Evolutionary conservation across 1,284 basidiomycete genomes (phyloP), one percentile per base, ranked within the genome.

Genomic region (Ustilago xerochloae): DNA sequence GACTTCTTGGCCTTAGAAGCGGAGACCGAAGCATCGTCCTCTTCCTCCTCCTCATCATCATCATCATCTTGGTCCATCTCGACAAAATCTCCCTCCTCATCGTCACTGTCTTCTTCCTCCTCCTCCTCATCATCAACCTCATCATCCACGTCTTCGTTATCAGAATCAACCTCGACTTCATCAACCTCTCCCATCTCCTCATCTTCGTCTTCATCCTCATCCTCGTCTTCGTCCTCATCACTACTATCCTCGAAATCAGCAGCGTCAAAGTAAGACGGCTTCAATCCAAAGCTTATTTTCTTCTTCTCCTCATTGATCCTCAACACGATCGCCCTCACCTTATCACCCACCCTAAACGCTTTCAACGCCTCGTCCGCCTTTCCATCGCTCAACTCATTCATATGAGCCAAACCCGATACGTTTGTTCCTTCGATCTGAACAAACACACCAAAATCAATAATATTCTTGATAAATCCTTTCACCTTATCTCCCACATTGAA

Each of bases 361-460:
- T 89, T 90, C 43, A 97, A 87, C 2, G 93, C 93, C 60, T 92
- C 86, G 26, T 87, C 65, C 18, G 65, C 18, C 57, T 73, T 60
- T 26, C 64, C 63, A 49, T 68, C 75, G 22, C 65, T 63, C 22
- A 76, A 38, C 56, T 75, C 67, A 55, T 72, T 77, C 85, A 94
- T 94, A 86, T 99, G 97, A 84, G 96, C 98, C 10, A 99, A 87
- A 6, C 97, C 97, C 60, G 89, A 91, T 50, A 98, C 87, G 78
- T 91, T 91, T 1, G 92, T 91, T 15, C 89, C 91, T 10, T 92
- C 90, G 41, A 98, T 91, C 82, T 91, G 89, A 55, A 99, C 90
- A 86, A 99, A 98, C 36, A 97, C 87, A 16, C 97, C 97, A 80
- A 93, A 99, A 35, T 90, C 89, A 84, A 94, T 92, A 10, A 95